phyloP scores from a whole-genome alignment of 495 filamentous ascomycete species.

The Massariosphaeria phaeospora region DNA sequence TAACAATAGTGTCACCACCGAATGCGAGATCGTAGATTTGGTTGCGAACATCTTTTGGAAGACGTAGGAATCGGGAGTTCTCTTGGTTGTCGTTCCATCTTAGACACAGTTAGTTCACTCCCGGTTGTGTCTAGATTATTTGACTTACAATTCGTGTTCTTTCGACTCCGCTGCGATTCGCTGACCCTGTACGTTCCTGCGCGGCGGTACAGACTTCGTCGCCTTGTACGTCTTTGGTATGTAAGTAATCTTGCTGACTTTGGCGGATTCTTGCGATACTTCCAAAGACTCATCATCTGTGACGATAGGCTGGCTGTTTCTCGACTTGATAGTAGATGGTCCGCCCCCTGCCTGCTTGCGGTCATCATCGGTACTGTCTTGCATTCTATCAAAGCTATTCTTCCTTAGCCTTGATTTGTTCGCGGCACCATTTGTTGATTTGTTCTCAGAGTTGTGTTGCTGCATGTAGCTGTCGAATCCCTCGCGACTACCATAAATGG shows the following conservation, averaged over 20 bases:
- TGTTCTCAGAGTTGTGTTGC: too few species aligned
- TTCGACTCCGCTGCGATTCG: neutral
- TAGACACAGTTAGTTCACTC: neutral
- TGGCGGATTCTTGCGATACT: neutral
- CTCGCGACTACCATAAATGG: too few species aligned
- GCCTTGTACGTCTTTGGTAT: neutral
- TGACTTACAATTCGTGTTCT: neutral
- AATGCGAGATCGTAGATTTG: conserved; percentile 20
- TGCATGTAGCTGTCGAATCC: too few species aligned
- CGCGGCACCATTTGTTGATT: too few species aligned
- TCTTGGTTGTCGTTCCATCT: conserved; percentile 9
- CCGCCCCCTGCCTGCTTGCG: neutral
- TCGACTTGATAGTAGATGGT: neutral
- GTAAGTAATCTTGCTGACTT: neutral
- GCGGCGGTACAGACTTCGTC: neutral
- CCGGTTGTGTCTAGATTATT: neutral
- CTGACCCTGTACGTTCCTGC: neutral
- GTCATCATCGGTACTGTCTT: too few species aligned
- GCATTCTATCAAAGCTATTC: too few species aligned
- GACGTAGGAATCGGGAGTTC: conserved; percentile 13
- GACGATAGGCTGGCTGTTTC: neutral
- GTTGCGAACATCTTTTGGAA: conserved; percentile 14
- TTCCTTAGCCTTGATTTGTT: neutral
- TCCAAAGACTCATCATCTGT: neutral
- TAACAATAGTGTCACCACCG: neutral